Percentiles rank a stretch among this genome's conserved stretches.
These are phyloP conservation scores for Geotrichum bryndzae DNA, from an alignment of 1,139 yeast species.

Conservation along the genomic window DNA sequence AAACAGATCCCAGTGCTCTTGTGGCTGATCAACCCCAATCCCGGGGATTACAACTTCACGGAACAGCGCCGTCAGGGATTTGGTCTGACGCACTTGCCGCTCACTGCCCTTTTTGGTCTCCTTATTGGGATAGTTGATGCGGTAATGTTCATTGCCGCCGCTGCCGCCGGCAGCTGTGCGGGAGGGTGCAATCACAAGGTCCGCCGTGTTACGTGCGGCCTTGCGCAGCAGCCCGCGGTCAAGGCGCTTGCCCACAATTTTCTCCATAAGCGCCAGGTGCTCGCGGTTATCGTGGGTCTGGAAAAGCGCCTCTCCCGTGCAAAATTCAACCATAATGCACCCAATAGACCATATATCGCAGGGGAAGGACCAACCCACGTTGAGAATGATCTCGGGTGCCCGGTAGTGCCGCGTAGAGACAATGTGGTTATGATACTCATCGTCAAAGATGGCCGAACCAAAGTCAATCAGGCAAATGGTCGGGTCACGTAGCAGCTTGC, in stretches of 20 bases:
- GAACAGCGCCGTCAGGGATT: slow-evolving; percentile 34
- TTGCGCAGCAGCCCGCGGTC: slow-evolving; percentile 28
- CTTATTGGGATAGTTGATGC: slow-evolving; percentile 34
- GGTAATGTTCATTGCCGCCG: slow-evolving; percentile 15
- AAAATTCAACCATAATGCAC: slow-evolving; percentile 85
- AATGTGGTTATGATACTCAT: slow-evolving; percentile 86
- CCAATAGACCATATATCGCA: slow-evolving; percentile 98
- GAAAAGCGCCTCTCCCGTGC: slow-evolving; percentile 90
- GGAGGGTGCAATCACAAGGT: slow-evolving; percentile 20
- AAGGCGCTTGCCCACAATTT: slow-evolving; percentile 43
- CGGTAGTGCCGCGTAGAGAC: slow-evolving; percentile 94
- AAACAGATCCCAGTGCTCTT: slow-evolving; percentile 39
- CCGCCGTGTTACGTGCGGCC: slow-evolving; percentile 25
- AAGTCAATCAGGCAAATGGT: slow-evolving; percentile 87
- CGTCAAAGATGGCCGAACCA: slow-evolving; percentile 90
- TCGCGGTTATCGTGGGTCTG: slow-evolving; percentile 92
- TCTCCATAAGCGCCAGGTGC: slow-evolving; percentile 92
- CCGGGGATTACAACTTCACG: neutral
- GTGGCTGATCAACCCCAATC: slow-evolving; percentile 24
- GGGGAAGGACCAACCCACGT: slow-evolving; percentile 87
- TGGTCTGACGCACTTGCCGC: slow-evolving; percentile 45
- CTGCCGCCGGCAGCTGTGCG: slow-evolving; percentile 4
- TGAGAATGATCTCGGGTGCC: slow-evolving; percentile 93
- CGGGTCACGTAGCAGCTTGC: slow-evolving; percentile 64
- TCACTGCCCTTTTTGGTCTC: slow-evolving; percentile 44